Conservation (phyloP, 208 protist genomes). For the Entamoeba histolytica region DNA sequence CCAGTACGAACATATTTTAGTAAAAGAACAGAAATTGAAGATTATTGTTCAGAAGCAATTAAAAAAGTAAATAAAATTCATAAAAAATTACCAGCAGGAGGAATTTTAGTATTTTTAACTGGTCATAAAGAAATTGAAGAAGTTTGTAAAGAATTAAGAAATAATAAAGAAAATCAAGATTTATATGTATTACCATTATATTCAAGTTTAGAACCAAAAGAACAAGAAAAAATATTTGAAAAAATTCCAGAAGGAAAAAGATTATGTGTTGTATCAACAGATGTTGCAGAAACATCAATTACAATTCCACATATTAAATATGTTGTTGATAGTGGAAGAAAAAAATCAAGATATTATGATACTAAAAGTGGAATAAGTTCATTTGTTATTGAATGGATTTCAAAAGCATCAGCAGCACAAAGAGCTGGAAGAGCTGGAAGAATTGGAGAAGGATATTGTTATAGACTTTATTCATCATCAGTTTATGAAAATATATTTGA, state of each 20-base stretch:
- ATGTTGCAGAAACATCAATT: conserved; percentile 22
- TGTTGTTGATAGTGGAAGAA: conserved; percentile 4
- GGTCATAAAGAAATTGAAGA: not conserved
- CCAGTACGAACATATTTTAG: not conserved
- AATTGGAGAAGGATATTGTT: not conserved
- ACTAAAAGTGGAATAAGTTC: not conserved
- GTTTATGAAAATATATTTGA: not conserved
- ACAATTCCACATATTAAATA: conserved; percentile 16
- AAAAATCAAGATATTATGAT: not conserved
- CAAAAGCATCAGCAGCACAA: not conserved
- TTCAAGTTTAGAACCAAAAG: not conserved
- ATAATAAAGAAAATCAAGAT: not conserved
- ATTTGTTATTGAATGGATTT: not conserved
- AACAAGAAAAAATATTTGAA: not conserved
- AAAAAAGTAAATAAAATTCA: not conserved
- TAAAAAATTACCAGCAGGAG: not conserved
- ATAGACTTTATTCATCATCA: not conserved
- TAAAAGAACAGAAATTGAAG: not conserved
- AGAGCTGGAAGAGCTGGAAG: conserved; percentile 3
- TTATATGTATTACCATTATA: not conserved
- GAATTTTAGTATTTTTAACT: not conserved
- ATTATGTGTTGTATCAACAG: conserved; percentile 10
- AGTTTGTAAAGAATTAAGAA: not conserved
- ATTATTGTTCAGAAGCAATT: not conserved
- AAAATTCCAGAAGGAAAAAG: not conserved